Percentiles rank a stretch among this genome's conserved stretches.
Evolutionary conservation across 225 moss, liverwort and hornwort genomes (phyloP).

Genomic region (Polytrichum formosum): DNA sequence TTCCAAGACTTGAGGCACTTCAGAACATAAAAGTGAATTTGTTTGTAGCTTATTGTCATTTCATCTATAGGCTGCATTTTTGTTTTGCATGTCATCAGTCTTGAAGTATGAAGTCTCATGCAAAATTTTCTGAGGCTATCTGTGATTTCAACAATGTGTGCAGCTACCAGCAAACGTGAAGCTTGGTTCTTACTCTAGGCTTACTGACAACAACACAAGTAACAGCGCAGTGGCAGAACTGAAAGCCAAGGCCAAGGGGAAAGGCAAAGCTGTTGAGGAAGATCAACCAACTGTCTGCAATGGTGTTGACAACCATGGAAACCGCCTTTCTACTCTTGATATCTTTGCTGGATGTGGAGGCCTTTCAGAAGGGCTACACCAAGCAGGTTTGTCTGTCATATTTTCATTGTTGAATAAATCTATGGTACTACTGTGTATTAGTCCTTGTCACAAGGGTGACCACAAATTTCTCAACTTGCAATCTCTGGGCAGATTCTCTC

Average conservation of each 20-base stretch:
- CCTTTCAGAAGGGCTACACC: constrained; percentile 86
- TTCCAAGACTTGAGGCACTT: too few relatives aligned
- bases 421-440: too few relatives aligned
- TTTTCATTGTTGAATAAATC: too few relatives aligned
- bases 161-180: constrained; percentile 80
- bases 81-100: too few relatives aligned
- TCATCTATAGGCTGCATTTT: too few relatives aligned
- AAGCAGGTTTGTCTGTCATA: constrained; percentile 53
- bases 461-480: too few relatives aligned
- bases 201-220: constrained; percentile 33
- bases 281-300: constrained; percentile 27
- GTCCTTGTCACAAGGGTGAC: too few relatives aligned
- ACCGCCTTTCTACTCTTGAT: constrained; percentile 71
- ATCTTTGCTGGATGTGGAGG: constrained; percentile 99
- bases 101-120: not conserved
- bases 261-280: constrained; percentile 80
- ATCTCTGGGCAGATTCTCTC: too few relatives aligned
- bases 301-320: constrained; percentile 21
- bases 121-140: not conserved
- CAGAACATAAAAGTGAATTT: too few relatives aligned
- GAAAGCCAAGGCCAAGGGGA: constrained; percentile 80
- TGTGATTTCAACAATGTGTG: constrained; percentile 8
- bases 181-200: constrained; percentile 57
- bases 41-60: too few relatives aligned
- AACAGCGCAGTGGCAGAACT: constrained; percentile 49